Evolutionary conservation across 129 eudicot species (phyloP), one percentile per base, ranked within the genome.

Genomic region (Flaveria ramosissima): DNA sequence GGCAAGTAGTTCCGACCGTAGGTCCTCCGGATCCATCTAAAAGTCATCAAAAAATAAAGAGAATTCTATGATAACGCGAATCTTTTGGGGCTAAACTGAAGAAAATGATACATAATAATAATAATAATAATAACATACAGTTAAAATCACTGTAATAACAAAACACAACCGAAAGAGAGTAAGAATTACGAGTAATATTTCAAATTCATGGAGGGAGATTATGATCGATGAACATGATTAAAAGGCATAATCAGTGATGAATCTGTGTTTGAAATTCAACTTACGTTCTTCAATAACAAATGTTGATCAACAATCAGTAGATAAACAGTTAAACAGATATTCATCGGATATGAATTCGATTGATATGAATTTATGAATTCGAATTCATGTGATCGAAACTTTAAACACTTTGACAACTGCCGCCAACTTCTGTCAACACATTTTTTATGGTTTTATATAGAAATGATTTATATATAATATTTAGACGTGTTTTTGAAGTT

Each of bases 1-100:
- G 13, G 86, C 70, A 16, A 67, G 77, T 45, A 83, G 76, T 17
- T 83, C 76, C 14, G 81, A 55, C 26, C 21, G 72, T 63, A 74
- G 24, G n/a, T 57, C 60, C 11, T 66, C 76, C 14, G 52, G 30
- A 74, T 83, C 77, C 83, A 78, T 83, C 81, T 43, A 78, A 6
- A 61, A 46, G n/a, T 20, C 56, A 23, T 71, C 70, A 77, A 2
- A 55, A 68, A 56, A 21, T 14, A 70, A 32, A 1, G 36, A 14
- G 57, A 64, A 48, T 47, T 53, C 2, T 16, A 62, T n/a, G 32
- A 74, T 61, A 19, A 45, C 36, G 1, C 21, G 41, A 59, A 47
- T 64, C 10, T 50, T 13, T 65, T 30, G 43, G 41, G 80, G 80
- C 23, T 75, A 36, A n/a, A 30, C 19, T 62, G 51, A 74, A 23